phyloP scores from a whole-genome alignment of 192 early-diverging fungal species.

The Podila epicladia region DNA sequence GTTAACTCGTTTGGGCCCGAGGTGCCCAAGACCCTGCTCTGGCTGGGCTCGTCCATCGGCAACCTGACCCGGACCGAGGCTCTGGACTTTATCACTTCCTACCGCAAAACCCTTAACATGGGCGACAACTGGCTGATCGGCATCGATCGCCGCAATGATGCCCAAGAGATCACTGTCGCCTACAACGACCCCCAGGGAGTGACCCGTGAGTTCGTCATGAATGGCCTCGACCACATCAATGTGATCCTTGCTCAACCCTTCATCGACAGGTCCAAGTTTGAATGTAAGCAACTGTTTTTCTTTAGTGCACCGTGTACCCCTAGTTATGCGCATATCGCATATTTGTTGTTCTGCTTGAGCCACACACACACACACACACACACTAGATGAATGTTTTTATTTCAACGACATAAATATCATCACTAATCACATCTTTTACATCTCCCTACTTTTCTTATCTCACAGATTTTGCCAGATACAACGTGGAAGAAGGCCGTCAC shows the following conservation, averaged over 20 bases:
- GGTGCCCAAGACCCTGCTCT: conserved; percentile 77
- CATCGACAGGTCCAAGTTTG: conserved; percentile 73
- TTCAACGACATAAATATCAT: no score
- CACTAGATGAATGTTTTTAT: no score
- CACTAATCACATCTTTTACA: not conserved
- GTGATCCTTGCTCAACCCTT: conserved; percentile 66
- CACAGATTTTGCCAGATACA: conserved; percentile 73
- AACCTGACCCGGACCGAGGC: conserved; percentile 77
- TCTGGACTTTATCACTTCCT: conserved; percentile 67
- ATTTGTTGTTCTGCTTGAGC: no score
- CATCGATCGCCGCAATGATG: conserved; percentile 84
- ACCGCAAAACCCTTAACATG: conserved; percentile 66
- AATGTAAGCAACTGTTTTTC: conserved; percentile 25
- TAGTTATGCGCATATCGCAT: not conserved
- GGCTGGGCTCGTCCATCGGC: conserved; percentile 93
- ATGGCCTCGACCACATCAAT: conserved; percentile 85
- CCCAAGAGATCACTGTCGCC: conserved; percentile 73
- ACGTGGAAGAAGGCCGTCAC: conserved; percentile 77
- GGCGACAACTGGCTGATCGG: conserved; percentile 87
- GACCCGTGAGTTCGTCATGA: conserved; percentile 86
- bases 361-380: no score
- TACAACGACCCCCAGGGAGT: conserved; percentile 87
- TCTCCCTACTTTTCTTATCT: not conserved
- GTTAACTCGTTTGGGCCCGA: conserved; percentile 61
- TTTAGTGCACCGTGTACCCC: not conserved